Conservation (phyloP, 768 basidiomycete species). For the Hirschioporus abietinus region DNA sequence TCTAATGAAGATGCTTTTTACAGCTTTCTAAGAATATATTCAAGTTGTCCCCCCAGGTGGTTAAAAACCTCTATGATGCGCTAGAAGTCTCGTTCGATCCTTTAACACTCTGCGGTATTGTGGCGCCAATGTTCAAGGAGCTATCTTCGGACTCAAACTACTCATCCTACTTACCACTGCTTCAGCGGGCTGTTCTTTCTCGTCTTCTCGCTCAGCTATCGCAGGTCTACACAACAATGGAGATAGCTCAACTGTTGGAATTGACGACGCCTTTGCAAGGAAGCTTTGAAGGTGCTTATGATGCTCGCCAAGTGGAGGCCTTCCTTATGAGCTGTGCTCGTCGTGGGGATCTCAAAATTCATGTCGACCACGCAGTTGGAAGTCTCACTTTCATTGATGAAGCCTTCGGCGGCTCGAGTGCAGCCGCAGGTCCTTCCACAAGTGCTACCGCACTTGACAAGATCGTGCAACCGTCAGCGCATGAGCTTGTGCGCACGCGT, state of each 20-base stretch:
- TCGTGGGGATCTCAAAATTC: constrained; percentile 79
- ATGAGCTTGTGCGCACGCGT: constrained; percentile 71
- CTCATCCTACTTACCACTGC: constrained; percentile 79
- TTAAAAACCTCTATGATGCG: constrained; percentile 79
- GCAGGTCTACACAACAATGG: constrained; percentile 87
- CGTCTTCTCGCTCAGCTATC: constrained; percentile 87
- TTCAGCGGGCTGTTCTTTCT: constrained; percentile 87
- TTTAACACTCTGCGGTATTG: constrained; percentile 70
- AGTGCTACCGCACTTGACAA: constrained; percentile 30
- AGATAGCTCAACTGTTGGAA: constrained; percentile 67
- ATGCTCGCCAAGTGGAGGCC: constrained; percentile 78
- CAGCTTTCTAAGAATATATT: constrained; percentile 84
- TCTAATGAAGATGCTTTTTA: constrained; percentile 12
- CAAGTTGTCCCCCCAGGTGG: constrained; percentile 63
- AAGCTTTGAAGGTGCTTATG: constrained; percentile 48
- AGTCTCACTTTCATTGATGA: constrained; percentile 83
- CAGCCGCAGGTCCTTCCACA: constrained; percentile 29
- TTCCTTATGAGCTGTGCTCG: constrained; percentile 92
- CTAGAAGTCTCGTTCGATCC: constrained; percentile 95
- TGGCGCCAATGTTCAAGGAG: constrained; percentile 69
- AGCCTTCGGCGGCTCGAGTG: constrained; percentile 43
- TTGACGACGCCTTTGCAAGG: constrained; percentile 72
- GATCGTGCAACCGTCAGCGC: constrained; percentile 63
- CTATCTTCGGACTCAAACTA: constrained; percentile 57
- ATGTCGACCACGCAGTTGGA: constrained; percentile 83